Conservation (phyloP, 1,139 yeast species). For the Pichia sp. region DNA sequence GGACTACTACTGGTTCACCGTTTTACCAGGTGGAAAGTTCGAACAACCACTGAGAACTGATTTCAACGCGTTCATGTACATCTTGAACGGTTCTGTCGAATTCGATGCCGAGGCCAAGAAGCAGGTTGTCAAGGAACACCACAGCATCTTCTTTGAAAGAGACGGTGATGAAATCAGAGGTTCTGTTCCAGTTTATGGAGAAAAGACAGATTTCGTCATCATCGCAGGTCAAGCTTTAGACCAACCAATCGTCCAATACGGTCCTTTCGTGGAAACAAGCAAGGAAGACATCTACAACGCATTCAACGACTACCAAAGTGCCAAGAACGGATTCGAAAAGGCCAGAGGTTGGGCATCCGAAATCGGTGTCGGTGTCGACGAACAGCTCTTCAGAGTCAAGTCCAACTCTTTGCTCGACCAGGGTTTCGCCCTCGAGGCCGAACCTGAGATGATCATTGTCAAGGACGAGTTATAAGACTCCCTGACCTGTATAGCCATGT, state of each 20-base stretch:
- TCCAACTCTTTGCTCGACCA: conserved; percentile 17
- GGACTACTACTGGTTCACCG: conserved; percentile 65
- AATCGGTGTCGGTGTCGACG: conserved; percentile 55
- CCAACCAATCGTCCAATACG: conserved; percentile 83
- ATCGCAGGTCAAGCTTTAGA: conserved; percentile 77
- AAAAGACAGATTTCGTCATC: conserved; percentile 56
- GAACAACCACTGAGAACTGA: conserved; percentile 60
- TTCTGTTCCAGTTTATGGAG: conserved; percentile 38
- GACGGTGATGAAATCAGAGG: conserved; percentile 63
- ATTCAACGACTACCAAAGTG: conserved; percentile 65
- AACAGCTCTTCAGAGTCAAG: conserved; percentile 18
- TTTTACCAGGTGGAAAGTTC: conserved; percentile 69
- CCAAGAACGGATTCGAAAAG: conserved; percentile 58
- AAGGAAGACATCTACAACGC: conserved; percentile 64
- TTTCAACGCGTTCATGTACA: conserved; percentile 73
- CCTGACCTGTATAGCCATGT: too few relatives aligned
- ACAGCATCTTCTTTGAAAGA: conserved; percentile 61
- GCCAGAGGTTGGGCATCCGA: conserved; percentile 66
- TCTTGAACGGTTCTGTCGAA: conserved; percentile 56
- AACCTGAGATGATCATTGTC: neutral
- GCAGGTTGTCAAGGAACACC: conserved; percentile 40
- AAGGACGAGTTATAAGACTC: conserved; percentile 18
- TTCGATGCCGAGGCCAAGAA: conserved; percentile 40
- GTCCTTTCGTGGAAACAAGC: conserved; percentile 81
- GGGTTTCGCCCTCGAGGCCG: conserved; percentile 4